Base-by-base conservation (phyloP, 2,329 filamentous ascomycete species). In the Penicillium palitans region DNA sequence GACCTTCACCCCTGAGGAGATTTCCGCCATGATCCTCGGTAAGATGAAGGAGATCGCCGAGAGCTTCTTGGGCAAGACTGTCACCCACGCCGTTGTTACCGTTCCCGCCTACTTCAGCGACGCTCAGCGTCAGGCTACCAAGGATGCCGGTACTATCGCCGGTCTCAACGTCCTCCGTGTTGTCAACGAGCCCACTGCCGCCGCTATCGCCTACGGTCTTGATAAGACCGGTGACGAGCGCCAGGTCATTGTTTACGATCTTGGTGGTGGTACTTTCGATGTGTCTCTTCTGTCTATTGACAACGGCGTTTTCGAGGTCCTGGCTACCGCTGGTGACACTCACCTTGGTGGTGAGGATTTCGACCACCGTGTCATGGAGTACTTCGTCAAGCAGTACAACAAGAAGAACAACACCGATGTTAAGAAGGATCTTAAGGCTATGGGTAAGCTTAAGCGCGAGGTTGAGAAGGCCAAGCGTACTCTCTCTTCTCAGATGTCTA, bases 401-500 rank as follows among this genome's bases (percentile, higher is more conserved):
- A 97, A 97, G 89, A 95, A 97, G 86, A 86, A 97, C 84, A 81
- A 80, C 70, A 91, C 96, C 68, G 92, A 99, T 70, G 86, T 98
- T 76, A 90, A 88, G 81, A 96, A 96, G 84, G 92, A 98, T 75
- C 81, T 89, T 67, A 97, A 97, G 90, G 89, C 93, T 68, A 98
- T 98, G 93, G 91, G 93, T 82, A 99, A 98, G 84, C 87, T 99
- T 71, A 98, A 98, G 91, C 93, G 95, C 72, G 95, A 98, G 81
- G 93, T 95, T 70, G 95, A 99, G 81, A 97, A 97, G 88, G 95
- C 95, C 81, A 99, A 99, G 90, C 91, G 95, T 75, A 96, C 93
- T 70, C 88, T 99, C 57, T 96, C 90, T 74, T 95, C 91, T 67
- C 91, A 96, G 83, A 93, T 91, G 88, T 92, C 90, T 66, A 91